These are phyloP conservation scores for Alnus glutinosa DNA, from an alignment of 306 rosid genomes.

Conservation along the genomic window DNA sequence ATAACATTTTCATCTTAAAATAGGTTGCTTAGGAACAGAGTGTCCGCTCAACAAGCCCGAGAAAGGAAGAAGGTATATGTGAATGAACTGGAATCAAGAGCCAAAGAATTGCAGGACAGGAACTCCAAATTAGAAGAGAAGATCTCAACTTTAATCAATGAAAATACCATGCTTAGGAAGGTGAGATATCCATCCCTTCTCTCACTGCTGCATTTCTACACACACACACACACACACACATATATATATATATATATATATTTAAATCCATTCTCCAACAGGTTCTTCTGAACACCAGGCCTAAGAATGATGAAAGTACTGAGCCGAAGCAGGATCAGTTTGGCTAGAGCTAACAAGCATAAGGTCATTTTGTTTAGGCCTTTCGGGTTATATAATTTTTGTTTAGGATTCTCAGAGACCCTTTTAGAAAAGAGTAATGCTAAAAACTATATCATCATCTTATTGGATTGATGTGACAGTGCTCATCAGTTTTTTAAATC, in stretches of 20 bases:
- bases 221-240: not conserved
- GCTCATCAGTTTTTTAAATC: no score
- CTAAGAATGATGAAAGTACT: conserved; percentile 50
- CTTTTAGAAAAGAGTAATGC: not conserved
- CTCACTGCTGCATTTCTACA: not conserved
- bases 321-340: conserved; percentile 40
- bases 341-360: conserved; percentile 27
- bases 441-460: no score
- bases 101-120: conserved; percentile 57
- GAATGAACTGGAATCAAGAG: conserved; percentile 67
- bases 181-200: conserved; percentile 19
- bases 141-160: conserved; percentile 68
- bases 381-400: not conserved
- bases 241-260: no score
- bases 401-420: not conserved
- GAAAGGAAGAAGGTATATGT: conserved; percentile 81
- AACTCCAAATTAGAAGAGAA: conserved; percentile 69
- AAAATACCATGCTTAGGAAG: conserved; percentile 66
- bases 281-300: conserved; percentile 66
- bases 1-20: not conserved
- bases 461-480: no score
- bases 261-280: conserved; percentile 14
- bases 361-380: not conserved
- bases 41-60: conserved; percentile 87
- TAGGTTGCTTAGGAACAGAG: conserved; percentile 78